Percentiles rank a stretch among this genome's conserved stretches.
Evolutionary conservation across 805 yeast genomes (phyloP).

Genomic region (Saccharomyces jurei): DNA sequence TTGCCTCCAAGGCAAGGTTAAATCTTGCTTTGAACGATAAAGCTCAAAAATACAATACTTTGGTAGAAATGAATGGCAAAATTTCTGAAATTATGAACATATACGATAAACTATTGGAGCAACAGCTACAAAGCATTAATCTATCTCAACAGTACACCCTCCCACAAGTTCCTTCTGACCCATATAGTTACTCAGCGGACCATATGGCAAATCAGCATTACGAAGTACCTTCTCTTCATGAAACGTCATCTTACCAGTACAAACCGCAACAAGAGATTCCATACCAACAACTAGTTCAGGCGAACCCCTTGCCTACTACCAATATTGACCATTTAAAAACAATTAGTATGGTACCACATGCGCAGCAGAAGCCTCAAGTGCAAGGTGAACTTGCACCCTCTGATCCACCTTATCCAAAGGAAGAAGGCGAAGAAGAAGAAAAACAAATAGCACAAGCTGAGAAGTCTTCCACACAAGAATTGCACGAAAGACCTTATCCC

Average conservation of each 20-base stretch:
- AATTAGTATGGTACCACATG: neutral
- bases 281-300: slow-evolving; percentile 3
- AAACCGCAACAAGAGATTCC: slow-evolving; percentile 7
- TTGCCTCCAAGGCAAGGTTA: slow-evolving; percentile 60
- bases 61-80: slow-evolving; percentile 69
- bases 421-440: slow-evolving; percentile 6
- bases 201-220: slow-evolving; percentile 4
- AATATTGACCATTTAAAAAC: neutral
- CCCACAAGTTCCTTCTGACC: slow-evolving; percentile 23
- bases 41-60: slow-evolving; percentile 52
- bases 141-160: slow-evolving; percentile 25
- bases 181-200: slow-evolving; percentile 10
- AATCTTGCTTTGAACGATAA: slow-evolving; percentile 51
- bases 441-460: neutral
- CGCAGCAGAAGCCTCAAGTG: neutral
- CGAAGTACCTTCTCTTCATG: slow-evolving; percentile 8
- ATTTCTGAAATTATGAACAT: slow-evolving; percentile 64
- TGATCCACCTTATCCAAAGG: slow-evolving; percentile 27
- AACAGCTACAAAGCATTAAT: slow-evolving; percentile 36
- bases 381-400: slow-evolving; percentile 10
- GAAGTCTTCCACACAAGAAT: neutral
- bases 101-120: slow-evolving; percentile 71
- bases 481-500: slow-evolving; percentile 16
- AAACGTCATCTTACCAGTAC: slow-evolving; percentile 6
- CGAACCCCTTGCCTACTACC: neutral